These are phyloP conservation scores for Oryza australiensis DNA, from an alignment of 176 grass and related monocot species.

Conservation along the genomic window DNA sequence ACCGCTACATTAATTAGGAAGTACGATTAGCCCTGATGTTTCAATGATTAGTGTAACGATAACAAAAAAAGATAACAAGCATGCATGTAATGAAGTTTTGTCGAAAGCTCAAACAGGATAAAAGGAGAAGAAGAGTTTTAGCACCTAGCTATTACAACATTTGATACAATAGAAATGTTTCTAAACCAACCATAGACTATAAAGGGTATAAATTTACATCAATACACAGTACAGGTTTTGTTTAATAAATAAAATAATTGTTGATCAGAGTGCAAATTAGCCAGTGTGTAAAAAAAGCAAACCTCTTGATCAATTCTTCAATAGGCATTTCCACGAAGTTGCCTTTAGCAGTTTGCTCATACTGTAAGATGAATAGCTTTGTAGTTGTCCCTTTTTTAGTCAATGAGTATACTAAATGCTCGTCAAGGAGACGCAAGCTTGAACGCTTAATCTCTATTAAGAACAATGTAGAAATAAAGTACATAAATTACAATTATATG, in stretches of 20 bases:
- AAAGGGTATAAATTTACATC: neutral
- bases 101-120: neutral
- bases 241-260: constrained; percentile 14
- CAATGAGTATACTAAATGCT: constrained; percentile 49
- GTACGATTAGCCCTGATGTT: neutral
- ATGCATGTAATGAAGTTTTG: neutral
- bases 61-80: neutral
- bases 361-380: constrained; percentile 51
- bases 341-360: constrained; percentile 14
- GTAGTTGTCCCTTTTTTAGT: constrained; percentile 47
- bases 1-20: neutral
- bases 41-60: constrained; percentile 1
- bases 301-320: constrained; percentile 54
- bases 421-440: constrained; percentile 46
- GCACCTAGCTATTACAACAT: neutral
- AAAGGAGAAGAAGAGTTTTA: neutral
- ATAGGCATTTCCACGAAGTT: constrained; percentile 44
- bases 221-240: constrained; percentile 4
- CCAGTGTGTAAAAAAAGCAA: constrained; percentile 10
- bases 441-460: constrained; percentile 38
- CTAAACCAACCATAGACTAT: neutral
- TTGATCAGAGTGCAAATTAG: constrained; percentile 19
- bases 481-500: neutral
- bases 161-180: neutral
- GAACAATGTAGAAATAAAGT: constrained; percentile 13